Evolutionary conservation across 345 rosid species (phyloP).

Genomic region (Eucalyptus polybractea): DNA sequence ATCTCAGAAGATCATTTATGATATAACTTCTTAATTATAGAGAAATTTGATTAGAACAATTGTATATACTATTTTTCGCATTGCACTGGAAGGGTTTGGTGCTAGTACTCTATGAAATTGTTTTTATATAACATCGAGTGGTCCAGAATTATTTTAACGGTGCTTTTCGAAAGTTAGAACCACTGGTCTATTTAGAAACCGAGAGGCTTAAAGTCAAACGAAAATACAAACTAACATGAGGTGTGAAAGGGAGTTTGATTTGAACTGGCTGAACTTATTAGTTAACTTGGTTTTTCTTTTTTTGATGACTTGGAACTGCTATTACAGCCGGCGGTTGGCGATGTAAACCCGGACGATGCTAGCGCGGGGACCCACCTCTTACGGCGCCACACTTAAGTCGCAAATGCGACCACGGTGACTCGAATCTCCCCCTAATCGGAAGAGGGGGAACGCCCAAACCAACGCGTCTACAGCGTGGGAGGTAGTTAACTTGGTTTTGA

Average conservation of each 20-base stretch:
- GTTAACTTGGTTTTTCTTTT: background rate
- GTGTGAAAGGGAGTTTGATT: background rate
- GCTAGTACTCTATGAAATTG: background rate
- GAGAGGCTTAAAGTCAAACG: background rate
- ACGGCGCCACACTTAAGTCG: no score
- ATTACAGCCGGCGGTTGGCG: fast-evolving
- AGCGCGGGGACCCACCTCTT: no score
- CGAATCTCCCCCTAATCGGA: fast-evolving
- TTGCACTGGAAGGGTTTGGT: background rate
- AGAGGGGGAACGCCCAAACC: no score
- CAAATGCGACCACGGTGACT: fast-evolving
- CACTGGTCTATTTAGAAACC: background rate
- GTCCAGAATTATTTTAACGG: background rate
- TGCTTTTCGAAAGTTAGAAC: background rate
- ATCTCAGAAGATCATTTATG: background rate
- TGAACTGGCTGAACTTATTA: background rate
- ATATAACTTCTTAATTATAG: background rate
- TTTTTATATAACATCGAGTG: background rate
- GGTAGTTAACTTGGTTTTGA: background rate
- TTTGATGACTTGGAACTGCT: no score
- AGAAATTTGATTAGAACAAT: background rate
- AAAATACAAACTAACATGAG: background rate
- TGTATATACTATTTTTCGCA: background rate
- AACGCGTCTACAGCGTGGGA: fast-evolving
- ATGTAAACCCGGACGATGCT: fast-evolving